Evolutionary conservation across 495 filamentous ascomycete genomes (phyloP).

Genomic region (Penicillium atrosanguineum): DNA sequence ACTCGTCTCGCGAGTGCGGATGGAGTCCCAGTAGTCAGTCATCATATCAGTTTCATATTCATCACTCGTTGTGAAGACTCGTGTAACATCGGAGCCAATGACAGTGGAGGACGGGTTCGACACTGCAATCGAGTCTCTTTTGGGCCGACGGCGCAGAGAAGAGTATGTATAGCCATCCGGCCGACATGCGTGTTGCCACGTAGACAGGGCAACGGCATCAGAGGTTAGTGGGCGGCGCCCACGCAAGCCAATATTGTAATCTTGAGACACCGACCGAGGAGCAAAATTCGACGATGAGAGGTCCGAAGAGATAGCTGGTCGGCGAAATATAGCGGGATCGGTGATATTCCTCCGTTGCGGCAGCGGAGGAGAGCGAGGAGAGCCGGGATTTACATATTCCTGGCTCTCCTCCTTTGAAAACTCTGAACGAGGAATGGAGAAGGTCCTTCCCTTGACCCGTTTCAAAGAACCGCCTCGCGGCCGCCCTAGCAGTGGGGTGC

Average conservation of each 20-base stretch:
- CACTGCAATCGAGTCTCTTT: constrained; percentile 46
- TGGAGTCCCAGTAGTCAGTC: constrained; percentile 91
- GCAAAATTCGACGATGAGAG: constrained; percentile 12
- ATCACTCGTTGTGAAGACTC: constrained; percentile 70
- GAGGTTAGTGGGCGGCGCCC: constrained; percentile 26
- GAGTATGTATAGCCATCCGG: constrained; percentile 12
- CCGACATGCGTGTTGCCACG: constrained; percentile 22
- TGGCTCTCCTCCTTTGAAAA: constrained; percentile 23
- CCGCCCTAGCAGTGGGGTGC: constrained; percentile 16
- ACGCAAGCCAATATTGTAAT: constrained; percentile 23
- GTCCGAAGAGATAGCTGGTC: constrained; percentile 23
- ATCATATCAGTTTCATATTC: constrained; percentile 84
- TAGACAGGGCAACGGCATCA: constrained; percentile 30
- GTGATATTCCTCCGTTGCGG: constrained; percentile 42
- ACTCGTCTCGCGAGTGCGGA: constrained; percentile 75
- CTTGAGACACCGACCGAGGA: constrained; percentile 28
- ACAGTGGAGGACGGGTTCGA: constrained; percentile 80
- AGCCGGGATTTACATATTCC: constrained; percentile 24
- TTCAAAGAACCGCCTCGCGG: constrained; percentile 30
- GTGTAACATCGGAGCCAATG: constrained; percentile 80
- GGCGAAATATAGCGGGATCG: constrained; percentile 38
- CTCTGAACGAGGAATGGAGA: constrained; percentile 30
- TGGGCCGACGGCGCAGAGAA: constrained; percentile 37
- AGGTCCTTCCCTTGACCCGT: constrained; percentile 36
- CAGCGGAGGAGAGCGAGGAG: constrained; percentile 21